A percentile compares a stretch with the other conserved stretches of the same genome.
phyloP scores from a whole-genome alignment of 768 basidiomycete genomes.

The Hirschioporus abietinus region DNA sequence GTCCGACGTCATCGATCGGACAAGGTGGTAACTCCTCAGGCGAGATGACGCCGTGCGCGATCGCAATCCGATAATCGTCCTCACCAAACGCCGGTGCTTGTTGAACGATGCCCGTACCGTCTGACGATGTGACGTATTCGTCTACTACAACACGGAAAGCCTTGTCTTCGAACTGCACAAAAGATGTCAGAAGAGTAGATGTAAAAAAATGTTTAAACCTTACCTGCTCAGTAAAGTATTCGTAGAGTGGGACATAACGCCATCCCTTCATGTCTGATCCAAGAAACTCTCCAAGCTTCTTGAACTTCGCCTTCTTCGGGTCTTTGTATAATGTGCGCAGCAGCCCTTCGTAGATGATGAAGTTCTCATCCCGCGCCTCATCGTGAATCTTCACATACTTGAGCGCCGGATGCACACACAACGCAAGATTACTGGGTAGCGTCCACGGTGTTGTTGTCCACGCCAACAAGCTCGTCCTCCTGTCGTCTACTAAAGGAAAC shows the following conservation, averaged over 20 bases:
- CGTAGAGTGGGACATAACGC: conserved; percentile 92
- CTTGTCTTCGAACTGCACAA: conserved; percentile 73
- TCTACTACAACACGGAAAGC: conserved; percentile 89
- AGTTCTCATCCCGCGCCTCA: conserved; percentile 77
- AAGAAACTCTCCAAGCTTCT: conserved; percentile 82
- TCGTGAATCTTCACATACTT: conserved; percentile 98
- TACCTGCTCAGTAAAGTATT: conserved; percentile 95
- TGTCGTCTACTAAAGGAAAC: conserved; percentile 92
- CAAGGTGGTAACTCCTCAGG: conserved; percentile 94
- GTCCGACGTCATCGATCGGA: conserved; percentile 86
- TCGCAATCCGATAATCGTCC: conserved; percentile 93
- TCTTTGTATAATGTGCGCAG: conserved; percentile 91
- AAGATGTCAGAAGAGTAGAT: background rate
- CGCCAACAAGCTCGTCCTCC: conserved; percentile 81
- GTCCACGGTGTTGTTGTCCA: conserved; percentile 99
- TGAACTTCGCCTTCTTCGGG: conserved; percentile 94
- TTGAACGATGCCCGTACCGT: conserved; percentile 98
- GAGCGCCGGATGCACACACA: conserved; percentile 95
- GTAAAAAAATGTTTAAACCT: conserved; percentile 11
- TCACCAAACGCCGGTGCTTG: conserved; percentile 99
- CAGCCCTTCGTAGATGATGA: conserved; percentile 86
- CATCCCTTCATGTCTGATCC: conserved; percentile 94
- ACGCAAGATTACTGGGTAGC: conserved; percentile 87
- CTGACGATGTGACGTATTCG: conserved; percentile 87
- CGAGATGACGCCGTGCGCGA: conserved; percentile 76